phyloP scores from a whole-genome alignment of 2,329 filamentous ascomycete species.

The Pseudogymnoascus sp. region DNA sequence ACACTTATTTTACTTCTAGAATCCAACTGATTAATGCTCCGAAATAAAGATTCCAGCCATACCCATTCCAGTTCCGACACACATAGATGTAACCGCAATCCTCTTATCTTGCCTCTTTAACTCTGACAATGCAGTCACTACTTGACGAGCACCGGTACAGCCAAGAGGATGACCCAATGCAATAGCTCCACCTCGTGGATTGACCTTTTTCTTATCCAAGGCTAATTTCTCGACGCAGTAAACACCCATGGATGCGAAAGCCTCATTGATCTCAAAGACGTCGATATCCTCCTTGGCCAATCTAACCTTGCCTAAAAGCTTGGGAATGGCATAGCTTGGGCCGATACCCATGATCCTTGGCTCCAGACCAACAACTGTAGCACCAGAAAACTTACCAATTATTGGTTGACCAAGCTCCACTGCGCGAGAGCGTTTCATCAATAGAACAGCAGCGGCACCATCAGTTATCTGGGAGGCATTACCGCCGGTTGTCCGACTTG shows the following conservation, averaged over 20 bases:
- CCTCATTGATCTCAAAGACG: constrained; percentile 97
- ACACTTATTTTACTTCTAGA: neutral
- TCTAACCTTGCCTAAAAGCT: constrained; percentile 76
- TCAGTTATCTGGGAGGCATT: constrained; percentile 94
- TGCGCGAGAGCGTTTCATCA: constrained; percentile 91
- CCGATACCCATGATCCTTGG: constrained; percentile 93
- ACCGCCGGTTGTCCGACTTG: constrained; percentile 86
- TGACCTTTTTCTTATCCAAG: constrained; percentile 76
- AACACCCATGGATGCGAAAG: constrained; percentile 90
- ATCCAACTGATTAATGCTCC: constrained; percentile 49
- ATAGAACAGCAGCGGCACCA: constrained; percentile 86
- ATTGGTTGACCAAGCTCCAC: constrained; percentile 78
- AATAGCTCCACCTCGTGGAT: constrained; percentile 93
- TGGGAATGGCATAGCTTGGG: constrained; percentile 88
- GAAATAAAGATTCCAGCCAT: constrained; percentile 95
- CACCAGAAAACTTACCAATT: constrained; percentile 81
- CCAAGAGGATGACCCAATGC: constrained; percentile 91
- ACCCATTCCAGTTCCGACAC: constrained; percentile 91
- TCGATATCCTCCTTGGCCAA: constrained; percentile 81
- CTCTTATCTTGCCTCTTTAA: constrained; percentile 73
- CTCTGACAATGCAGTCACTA: constrained; percentile 85
- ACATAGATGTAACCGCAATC: constrained; percentile 91
- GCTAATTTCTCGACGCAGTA: constrained; percentile 86
- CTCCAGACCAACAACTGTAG: constrained; percentile 76
- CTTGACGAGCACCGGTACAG: constrained; percentile 85